Base-by-base conservation (phyloP, 2,329 filamentous ascomycete species). In the Hypoxylon sp. region DNA sequence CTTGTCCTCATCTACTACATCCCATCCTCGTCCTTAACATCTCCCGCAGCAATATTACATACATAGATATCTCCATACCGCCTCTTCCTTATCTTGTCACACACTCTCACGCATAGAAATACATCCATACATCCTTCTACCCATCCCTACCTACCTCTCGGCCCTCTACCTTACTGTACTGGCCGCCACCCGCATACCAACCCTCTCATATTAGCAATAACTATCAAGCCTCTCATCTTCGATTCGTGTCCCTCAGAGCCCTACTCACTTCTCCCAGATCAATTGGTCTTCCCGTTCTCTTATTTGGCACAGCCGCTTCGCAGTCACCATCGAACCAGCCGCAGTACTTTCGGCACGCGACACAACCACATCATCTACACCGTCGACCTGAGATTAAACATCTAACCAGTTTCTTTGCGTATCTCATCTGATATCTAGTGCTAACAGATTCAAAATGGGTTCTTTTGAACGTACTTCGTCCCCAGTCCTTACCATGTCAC, bases 401-500 rank as follows among this genome's bases (percentile, higher is more conserved):
- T 72, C 72, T 75, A 71, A 72, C 73, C 50, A 70, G 27, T 71
- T 66, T 69, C 67, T 55, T 74, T 73, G 69, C 34, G 69, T 65
- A 72, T 74, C 74, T 73, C 61, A 75, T 70, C 69, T 74, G 63
- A 73, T 63, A 72, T 74, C 50, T 76, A 76, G 71, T 63, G 67
- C 68, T 72, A 73, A 74, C 71, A 71, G 69, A 71, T 73, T 50
- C 71, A 77, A 59, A 69, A 79, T 79, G 77, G 74, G 77, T 71
- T 74, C 77, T 47, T 79, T 79, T 70, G 73, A 75, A 70, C 74
- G 76, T 69, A 78, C 77, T 58, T 78, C 78, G 53, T 78, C 76
- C 58, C 76, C 76, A 63, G 75, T 78, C 60, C 73, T 77, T 63
- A 80, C 80, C 76, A 82, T 84, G 77, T 78, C 78, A 56, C 78